Base-by-base conservation (phyloP, 805 yeast genomes). In the Candida tammaniensis region DNA sequence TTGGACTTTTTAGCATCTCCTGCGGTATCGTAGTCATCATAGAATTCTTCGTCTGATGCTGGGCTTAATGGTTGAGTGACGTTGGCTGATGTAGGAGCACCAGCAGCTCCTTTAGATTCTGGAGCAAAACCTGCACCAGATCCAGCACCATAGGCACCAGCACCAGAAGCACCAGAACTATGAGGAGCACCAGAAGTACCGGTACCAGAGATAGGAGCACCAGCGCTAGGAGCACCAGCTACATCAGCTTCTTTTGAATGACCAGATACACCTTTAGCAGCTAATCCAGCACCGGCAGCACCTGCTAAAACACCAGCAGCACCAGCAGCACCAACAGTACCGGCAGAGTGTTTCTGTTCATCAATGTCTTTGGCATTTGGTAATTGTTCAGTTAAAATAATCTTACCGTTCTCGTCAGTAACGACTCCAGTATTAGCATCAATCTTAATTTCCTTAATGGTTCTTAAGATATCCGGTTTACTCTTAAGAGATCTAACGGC, bases 401-500 rank as follows among this genome's bases (percentile, higher is more conserved):
- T n/a, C 4, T 31, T 29, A 15, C 57, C 61, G 13, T 44, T 43
- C 32, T 57, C 61, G 37, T 60, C 59, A 17, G 51, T 43, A 12
- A 60, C 54, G 11, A 44, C 36, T 7, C 68, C 68, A 14, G 58
- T 47, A 13, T 28, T 27, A 11, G 60, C 61, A 38, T 62, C 58
- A 15, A 61, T 55, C 31, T 36, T 50, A 31, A 61, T 42, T 31
- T 53, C 58, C 35, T 48, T 46, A 17, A 49, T 51, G 10, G 36
- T 29, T 6, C 39, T 34, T 22, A 57, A 39, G 2, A 51, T 33
- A 20, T 49, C 53, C 8, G 57, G 54, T 13, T 49, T 44, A 11
- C 46, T 42, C 30, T 51, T 48, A 17, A 48, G 43, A 27, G 61
- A 47, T 18, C 41, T 37, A 7, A 59, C 59, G 4, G 61, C 60